A percentile compares a stretch with the other conserved stretches of the same genome.
phyloP scores from a whole-genome alignment of 78 protist species.

The Kipferlia bialata region DNA sequence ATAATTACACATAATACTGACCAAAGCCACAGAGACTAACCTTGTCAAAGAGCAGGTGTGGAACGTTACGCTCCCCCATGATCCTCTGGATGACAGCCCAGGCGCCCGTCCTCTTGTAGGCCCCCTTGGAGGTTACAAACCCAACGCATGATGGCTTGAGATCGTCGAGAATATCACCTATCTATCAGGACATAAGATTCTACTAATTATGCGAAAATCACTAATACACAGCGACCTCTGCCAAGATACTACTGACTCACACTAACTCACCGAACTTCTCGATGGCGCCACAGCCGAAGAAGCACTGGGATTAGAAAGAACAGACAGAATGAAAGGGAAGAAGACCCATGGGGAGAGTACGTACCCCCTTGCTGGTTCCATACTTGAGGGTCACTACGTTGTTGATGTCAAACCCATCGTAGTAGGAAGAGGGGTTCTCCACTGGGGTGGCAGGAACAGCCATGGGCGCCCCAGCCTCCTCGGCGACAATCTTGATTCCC shows the following conservation, averaged over 20 bases:
- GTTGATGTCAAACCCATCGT: background rate
- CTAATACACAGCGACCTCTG: too few relatives aligned
- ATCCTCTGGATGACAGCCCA: constrained; percentile 11
- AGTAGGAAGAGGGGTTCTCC: background rate
- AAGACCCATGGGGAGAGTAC: too few relatives aligned
- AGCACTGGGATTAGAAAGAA: too few relatives aligned
- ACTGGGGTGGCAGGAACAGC: too few relatives aligned
- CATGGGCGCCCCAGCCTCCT: too few relatives aligned
- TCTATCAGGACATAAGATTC: too few relatives aligned
- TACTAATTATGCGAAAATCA: too few relatives aligned
- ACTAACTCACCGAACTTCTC: background rate
- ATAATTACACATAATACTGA: too few relatives aligned
- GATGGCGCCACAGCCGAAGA: constrained; percentile 16
- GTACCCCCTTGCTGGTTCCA: background rate
- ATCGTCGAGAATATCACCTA: background rate
- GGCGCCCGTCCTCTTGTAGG: constrained; percentile 6
- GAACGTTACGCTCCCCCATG: background rate
- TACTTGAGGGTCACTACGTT: background rate
- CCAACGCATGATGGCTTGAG: background rate
- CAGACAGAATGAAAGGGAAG: too few relatives aligned
- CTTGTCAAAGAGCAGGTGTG: background rate
- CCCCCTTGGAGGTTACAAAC: background rate
- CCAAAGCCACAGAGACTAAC: too few relatives aligned
- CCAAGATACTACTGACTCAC: too few relatives aligned
- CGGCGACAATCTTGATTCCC: too few relatives aligned